Percentiles rank a stretch among this genome's conserved stretches.
Conservation (phyloP, 2,329 filamentous ascomycete genomes). For the Aurifilum marmelostoma region DNA sequence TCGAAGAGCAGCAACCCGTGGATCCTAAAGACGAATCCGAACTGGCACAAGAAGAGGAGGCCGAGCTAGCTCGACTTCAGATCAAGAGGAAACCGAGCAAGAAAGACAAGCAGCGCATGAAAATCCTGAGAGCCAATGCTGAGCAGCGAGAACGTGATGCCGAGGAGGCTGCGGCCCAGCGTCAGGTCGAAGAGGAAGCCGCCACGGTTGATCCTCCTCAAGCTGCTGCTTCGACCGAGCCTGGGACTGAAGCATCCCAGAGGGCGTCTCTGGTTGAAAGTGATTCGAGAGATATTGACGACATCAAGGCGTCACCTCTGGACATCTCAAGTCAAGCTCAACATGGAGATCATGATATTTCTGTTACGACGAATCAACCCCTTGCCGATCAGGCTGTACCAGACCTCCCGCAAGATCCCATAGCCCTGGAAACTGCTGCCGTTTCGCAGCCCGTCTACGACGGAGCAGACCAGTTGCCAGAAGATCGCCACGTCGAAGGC, state of each 20-base stretch:
- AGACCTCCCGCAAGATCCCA: background rate
- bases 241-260: background rate
- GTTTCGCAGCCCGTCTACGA: background rate
- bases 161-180: slow-evolving; percentile 13
- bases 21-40: slow-evolving; percentile 12
- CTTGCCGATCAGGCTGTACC: background rate
- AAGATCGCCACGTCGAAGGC: background rate
- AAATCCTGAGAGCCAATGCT: slow-evolving; percentile 16
- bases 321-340: background rate
- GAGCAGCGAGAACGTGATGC: slow-evolving; percentile 23
- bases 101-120: slow-evolving; percentile 27
- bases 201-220: background rate
- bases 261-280: background rate
- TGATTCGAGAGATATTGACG: background rate
- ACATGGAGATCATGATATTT: background rate
- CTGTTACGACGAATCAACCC: background rate
- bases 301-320: background rate
- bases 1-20: background rate
- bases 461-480: background rate
- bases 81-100: slow-evolving; percentile 25
- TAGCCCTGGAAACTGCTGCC: background rate
- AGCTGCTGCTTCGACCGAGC: background rate
- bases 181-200: background rate
- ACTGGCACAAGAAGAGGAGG: slow-evolving; percentile 17
- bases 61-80: slow-evolving; percentile 20